phyloP scores from a whole-genome alignment of 768 basidiomycete species.

The Trametes villosa region DNA sequence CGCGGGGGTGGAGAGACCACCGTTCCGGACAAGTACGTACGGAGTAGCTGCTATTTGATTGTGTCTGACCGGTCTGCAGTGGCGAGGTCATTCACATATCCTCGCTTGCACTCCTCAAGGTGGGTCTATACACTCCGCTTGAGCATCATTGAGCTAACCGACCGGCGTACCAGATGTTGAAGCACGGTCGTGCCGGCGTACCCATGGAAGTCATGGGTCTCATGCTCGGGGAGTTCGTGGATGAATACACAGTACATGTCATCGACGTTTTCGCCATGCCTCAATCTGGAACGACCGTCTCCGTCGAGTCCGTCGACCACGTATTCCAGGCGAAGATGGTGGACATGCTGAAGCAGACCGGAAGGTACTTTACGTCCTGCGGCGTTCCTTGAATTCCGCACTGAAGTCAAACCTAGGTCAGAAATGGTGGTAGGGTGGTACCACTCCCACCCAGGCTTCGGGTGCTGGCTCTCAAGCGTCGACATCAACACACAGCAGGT shows the following conservation, averaged over 20 bases:
- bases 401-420: conserved; percentile 51
- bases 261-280: conserved; percentile 99
- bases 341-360: conserved; percentile 99
- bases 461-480: conserved; percentile 98
- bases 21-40: conserved; percentile 76
- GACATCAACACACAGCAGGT: conserved; percentile 99
- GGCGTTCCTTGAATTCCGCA: neutral
- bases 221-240: conserved; percentile 97
- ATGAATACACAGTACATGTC: conserved; percentile 94
- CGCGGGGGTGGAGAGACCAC: conserved; percentile 43
- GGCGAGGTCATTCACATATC: conserved; percentile 98
- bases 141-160: neutral
- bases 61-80: conserved; percentile 43
- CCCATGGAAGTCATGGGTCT: conserved; percentile 99
- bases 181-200: conserved; percentile 97
- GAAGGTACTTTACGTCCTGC: conserved; percentile 60
- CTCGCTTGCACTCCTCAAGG: conserved; percentile 95
- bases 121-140: conserved; percentile 36
- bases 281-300: conserved; percentile 95
- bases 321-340: conserved; percentile 99
- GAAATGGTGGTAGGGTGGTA: conserved; percentile 99
- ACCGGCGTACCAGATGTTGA: conserved; percentile 77
- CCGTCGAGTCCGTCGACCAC: conserved; percentile 97
- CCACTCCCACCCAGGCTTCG: conserved; percentile 99
- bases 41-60: neutral